Evolutionary conservation across 1,139 yeast species (phyloP).

Genomic region (Kodamaea suecica): DNA sequence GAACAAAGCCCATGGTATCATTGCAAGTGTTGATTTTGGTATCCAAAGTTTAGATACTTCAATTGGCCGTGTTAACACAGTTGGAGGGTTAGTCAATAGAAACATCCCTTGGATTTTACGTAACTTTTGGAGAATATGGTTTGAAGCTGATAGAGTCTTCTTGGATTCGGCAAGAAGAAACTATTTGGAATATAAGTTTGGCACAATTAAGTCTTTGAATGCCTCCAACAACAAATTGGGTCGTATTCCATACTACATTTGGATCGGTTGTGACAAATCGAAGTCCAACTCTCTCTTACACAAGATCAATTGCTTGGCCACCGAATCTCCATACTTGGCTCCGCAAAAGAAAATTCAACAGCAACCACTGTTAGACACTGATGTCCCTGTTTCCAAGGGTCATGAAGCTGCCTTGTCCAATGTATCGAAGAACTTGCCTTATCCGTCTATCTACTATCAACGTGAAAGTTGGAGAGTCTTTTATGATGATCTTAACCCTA

Average conservation of each 20-base stretch:
- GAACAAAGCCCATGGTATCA: conserved; percentile 52
- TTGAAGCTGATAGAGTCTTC: conserved; percentile 78
- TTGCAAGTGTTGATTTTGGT: conserved; percentile 77
- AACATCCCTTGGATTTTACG: conserved; percentile 75
- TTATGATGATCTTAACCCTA: conserved; percentile 67
- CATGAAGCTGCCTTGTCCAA: conserved; percentile 71
- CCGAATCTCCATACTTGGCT: conserved; percentile 77
- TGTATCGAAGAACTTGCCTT: conserved; percentile 64
- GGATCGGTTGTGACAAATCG: conserved; percentile 77
- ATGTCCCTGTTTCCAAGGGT: conserved; percentile 56
- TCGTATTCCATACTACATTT: conserved; percentile 74
- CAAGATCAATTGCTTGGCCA: conserved; percentile 68
- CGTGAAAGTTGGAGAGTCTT: conserved; percentile 74
- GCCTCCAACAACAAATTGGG: conserved; percentile 63
- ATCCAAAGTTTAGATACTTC: conserved; percentile 65
- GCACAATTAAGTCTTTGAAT: conserved; percentile 73
- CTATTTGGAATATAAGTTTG: conserved; percentile 76
- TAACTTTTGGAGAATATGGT: conserved; percentile 86
- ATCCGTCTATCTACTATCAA: conserved; percentile 77
- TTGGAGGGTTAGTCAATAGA: conserved; percentile 70
- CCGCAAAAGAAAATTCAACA: conserved; percentile 32
- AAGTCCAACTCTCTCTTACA: conserved; percentile 58
- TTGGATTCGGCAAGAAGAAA: conserved; percentile 80
- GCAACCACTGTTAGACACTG: conserved; percentile 17
- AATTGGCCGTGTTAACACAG: conserved; percentile 67